Percentiles rank a stretch among this genome's conserved stretches.
Conservation (phyloP, 2,329 filamentous ascomycete genomes). For the Pyricularia sp. region DNA sequence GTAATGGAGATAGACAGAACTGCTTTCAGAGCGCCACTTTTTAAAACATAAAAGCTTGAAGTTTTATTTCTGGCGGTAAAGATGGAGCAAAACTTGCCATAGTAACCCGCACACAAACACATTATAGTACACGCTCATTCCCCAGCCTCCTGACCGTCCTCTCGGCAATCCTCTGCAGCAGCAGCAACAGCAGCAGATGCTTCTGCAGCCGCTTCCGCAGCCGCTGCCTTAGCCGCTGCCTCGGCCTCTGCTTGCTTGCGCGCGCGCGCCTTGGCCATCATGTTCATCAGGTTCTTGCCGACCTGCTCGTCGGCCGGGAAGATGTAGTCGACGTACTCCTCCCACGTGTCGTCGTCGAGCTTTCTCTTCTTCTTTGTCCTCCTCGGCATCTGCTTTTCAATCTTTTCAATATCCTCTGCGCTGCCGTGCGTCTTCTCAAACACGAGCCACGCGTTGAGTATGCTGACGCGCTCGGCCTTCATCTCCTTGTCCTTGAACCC, state of each 20-base stretch:
- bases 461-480: slow-evolving; percentile 83
- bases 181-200: neutral
- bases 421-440: slow-evolving; percentile 83
- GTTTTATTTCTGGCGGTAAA: neutral
- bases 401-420: slow-evolving; percentile 60
- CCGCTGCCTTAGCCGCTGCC: slow-evolving; percentile 15
- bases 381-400: slow-evolving; percentile 88
- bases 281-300: slow-evolving; percentile 66
- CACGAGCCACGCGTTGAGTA: slow-evolving; percentile 83
- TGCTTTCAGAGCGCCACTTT: neutral
- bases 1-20: too few relatives aligned
- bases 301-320: slow-evolving; percentile 92
- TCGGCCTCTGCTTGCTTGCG: slow-evolving; percentile 60
- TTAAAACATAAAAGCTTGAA: neutral
- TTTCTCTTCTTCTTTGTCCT: slow-evolving; percentile 84
- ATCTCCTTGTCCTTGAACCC: slow-evolving; percentile 80
- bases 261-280: slow-evolving; percentile 72
- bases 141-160: neutral
- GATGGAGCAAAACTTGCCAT: neutral
- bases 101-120: neutral
- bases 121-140: neutral
- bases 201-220: neutral
- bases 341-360: slow-evolving; percentile 83
- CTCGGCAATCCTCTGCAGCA: too few relatives aligned
- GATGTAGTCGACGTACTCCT: slow-evolving; percentile 95